phyloP scores from a whole-genome alignment of 345 rosid genomes.

The Lumnitzera racemosa region DNA sequence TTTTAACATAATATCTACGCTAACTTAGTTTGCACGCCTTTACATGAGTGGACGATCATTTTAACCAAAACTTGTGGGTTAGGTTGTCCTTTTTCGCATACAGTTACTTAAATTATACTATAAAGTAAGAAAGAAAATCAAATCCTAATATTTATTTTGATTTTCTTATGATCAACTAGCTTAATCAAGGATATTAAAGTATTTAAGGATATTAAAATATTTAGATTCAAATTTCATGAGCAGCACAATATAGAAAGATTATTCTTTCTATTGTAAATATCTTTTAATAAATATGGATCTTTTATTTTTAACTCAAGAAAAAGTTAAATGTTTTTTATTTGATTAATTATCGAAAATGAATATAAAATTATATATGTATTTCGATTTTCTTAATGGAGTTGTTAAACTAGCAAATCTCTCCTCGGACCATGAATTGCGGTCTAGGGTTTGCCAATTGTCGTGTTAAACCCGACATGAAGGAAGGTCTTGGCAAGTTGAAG shows the following conservation, averaged over 20 bases:
- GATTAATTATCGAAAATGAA: not conserved
- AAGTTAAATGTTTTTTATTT: too few relatives aligned
- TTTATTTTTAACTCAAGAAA: too few relatives aligned
- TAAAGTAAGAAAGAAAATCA: too few relatives aligned
- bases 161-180: too few relatives aligned
- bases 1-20: not conserved
- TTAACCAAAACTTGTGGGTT: slow-evolving; percentile 1
- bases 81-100: slow-evolving; percentile 5
- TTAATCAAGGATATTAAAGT: too few relatives aligned
- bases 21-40: slow-evolving; percentile 1
- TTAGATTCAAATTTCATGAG: too few relatives aligned
- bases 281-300: too few relatives aligned
- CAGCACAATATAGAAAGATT: not conserved
- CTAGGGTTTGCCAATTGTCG: slow-evolving; percentile 2
- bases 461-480: not conserved
- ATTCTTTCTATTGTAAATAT: too few relatives aligned
- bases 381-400: not conserved
- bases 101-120: too few relatives aligned
- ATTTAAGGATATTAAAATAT: too few relatives aligned
- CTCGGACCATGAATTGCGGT: slow-evolving; percentile 6
- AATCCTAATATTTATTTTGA: too few relatives aligned
- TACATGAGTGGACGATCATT: slow-evolving; percentile 1
- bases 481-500: too few relatives aligned
- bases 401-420: slow-evolving; percentile 4
- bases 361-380: not conserved